phyloP scores from a whole-genome alignment of 129 eudicot genomes.

The Deinandra increscens region DNA sequence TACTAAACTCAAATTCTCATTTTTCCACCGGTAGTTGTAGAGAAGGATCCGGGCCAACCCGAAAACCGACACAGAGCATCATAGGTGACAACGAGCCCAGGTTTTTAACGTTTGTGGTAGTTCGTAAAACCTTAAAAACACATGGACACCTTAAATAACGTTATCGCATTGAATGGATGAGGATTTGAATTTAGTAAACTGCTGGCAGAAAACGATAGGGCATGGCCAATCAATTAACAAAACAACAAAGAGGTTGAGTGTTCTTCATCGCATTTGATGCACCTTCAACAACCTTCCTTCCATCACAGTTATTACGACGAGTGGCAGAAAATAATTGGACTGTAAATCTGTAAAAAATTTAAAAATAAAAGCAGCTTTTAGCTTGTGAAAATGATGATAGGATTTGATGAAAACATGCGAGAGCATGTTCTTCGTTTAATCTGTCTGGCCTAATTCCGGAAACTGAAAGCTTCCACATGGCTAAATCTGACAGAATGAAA shows the following conservation, averaged over 20 bases:
- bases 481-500: conserved; percentile 32
- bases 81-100: not conserved
- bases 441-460: conserved; percentile 30
- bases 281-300: conserved; percentile 39
- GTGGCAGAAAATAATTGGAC: conserved; percentile 21
- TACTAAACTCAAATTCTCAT: too few relatives aligned
- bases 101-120: not conserved
- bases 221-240: conserved; percentile 15
- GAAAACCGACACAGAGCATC: not conserved
- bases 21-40: too few relatives aligned
- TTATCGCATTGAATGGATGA: conserved; percentile 8
- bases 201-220: conserved; percentile 34
- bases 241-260: conserved; percentile 1
- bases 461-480: conserved; percentile 36
- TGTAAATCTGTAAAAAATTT: not conserved
- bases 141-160: conserved; percentile 9
- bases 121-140: conserved; percentile 28
- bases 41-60: too few relatives aligned
- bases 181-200: conserved; percentile 21
- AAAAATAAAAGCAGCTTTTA: conserved; percentile 15
- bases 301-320: conserved; percentile 20
- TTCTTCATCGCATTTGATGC: conserved; percentile 20
- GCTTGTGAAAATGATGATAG: conserved; percentile 4
- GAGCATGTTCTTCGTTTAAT: conserved; percentile 25
- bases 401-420: conserved; percentile 22